Conservation (phyloP, 495 filamentous ascomycete genomes). For the Xylaria sp. region DNA sequence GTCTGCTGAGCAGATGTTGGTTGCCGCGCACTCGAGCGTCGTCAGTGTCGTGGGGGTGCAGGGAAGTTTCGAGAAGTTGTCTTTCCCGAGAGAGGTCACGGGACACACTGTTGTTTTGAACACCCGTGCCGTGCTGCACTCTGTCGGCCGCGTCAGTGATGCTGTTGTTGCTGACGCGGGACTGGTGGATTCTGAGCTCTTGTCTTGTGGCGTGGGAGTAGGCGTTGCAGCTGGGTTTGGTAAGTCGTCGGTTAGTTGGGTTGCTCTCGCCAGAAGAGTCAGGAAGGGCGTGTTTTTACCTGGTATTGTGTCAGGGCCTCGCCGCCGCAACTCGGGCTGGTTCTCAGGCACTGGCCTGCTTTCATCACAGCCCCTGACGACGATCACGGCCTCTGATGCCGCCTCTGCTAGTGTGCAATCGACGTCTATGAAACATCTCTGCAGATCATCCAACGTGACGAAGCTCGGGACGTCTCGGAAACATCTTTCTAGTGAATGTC, state of each 20-base stretch:
- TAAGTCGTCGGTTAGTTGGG: neutral
- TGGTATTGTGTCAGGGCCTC: slow-evolving; percentile 28
- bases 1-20: slow-evolving; percentile 52
- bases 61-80: slow-evolving; percentile 38
- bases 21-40: slow-evolving; percentile 49
- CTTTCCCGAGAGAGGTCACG: slow-evolving; percentile 43
- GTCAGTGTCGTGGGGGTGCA: slow-evolving; percentile 48
- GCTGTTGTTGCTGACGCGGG: slow-evolving; percentile 15
- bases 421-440: slow-evolving; percentile 47
- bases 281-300: slow-evolving; percentile 4
- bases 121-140: slow-evolving; percentile 48
- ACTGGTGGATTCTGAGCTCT: slow-evolving; percentile 19
- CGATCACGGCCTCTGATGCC: slow-evolving; percentile 42
- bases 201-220: slow-evolving; percentile 24
- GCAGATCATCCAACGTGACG: slow-evolving; percentile 38
- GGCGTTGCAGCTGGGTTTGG: slow-evolving; percentile 26
- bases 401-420: slow-evolving; percentile 50
- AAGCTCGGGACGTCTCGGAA: slow-evolving; percentile 32
- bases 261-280: neutral
- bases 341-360: slow-evolving; percentile 4
- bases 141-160: slow-evolving; percentile 15
- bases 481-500: slow-evolving; percentile 44
- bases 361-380: slow-evolving; percentile 40
- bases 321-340: slow-evolving; percentile 44
- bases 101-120: slow-evolving; percentile 45